phyloP scores from a whole-genome alignment of 768 basidiomycete genomes.

The Amanita muscaria region DNA sequence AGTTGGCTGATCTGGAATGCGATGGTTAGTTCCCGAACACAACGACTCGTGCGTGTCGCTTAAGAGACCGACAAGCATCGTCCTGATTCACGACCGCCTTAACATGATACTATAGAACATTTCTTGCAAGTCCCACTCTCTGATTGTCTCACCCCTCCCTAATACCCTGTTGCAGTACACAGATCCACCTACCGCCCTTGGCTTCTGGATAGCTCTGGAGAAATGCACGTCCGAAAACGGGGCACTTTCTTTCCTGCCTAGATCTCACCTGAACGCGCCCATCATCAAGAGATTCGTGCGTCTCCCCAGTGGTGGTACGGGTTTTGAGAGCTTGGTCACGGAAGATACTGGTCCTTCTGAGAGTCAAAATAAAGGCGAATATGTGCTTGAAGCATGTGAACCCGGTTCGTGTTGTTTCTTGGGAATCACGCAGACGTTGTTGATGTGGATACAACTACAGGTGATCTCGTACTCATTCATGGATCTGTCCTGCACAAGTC shows the following conservation, averaged over 20 bases:
- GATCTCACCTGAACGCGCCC: constrained; percentile 70
- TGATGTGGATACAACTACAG: constrained; percentile 26
- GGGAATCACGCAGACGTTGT: not conserved
- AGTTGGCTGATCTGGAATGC: too few species aligned
- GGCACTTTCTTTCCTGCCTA: constrained; percentile 82
- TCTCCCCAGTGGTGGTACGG: constrained; percentile 67
- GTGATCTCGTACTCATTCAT: constrained; percentile 90
- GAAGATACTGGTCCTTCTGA: constrained; percentile 19
- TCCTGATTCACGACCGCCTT: not conserved
- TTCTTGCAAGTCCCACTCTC: constrained; percentile 41
- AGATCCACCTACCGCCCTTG: constrained; percentile 82
- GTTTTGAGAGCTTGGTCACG: constrained; percentile 58
- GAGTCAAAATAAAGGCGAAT: constrained; percentile 32
- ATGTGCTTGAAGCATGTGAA: constrained; percentile 61
- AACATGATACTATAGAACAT: constrained; percentile 41
- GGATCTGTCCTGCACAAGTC: constrained; percentile 90
- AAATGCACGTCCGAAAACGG: constrained; percentile 77
- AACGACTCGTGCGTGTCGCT: constrained; percentile 76
- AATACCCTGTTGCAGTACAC: constrained; percentile 57
- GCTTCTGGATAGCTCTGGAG: constrained; percentile 96
- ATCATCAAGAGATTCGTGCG: constrained; percentile 85
- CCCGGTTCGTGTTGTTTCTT: constrained; percentile 41
- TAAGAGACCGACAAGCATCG: too few species aligned
- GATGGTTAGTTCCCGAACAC: constrained; percentile 90
- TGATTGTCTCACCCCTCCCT: not conserved